Evolutionary conservation across 176 grass and related monocot species (phyloP).

Genomic region (Ampelocalamus luodianensis): DNA sequence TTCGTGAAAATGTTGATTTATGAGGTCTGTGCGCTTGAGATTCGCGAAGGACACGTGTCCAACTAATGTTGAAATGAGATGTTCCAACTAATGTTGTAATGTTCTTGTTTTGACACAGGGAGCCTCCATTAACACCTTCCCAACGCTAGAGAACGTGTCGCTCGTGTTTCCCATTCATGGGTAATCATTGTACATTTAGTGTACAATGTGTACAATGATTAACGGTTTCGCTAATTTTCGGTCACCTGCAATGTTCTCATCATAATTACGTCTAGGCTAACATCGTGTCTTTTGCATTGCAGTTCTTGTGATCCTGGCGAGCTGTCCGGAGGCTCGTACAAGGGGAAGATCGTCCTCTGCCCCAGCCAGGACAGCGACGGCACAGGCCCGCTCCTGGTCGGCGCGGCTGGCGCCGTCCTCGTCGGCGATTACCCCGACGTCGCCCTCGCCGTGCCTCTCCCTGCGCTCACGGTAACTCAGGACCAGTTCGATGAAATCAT

Average conservation of each 20-base stretch:
- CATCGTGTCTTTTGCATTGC: not conserved
- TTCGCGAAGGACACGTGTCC: too few relatives aligned
- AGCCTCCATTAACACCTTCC: constrained; percentile 22
- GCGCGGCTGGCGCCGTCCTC: constrained; percentile 19
- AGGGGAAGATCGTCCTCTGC: constrained; percentile 40
- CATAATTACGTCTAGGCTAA: too few relatives aligned
- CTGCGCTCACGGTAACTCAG: not conserved
- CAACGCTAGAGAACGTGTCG: not conserved
- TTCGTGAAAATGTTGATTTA: too few relatives aligned
- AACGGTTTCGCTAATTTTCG: too few relatives aligned
- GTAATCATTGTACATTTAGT: too few relatives aligned
- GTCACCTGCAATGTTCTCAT: too few relatives aligned
- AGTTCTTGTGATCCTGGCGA: constrained; percentile 4
- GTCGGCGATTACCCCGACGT: not conserved
- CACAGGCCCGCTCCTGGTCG: not conserved
- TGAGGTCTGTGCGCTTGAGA: too few relatives aligned
- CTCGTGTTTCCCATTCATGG: not conserved
- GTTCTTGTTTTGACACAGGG: constrained; percentile 12
- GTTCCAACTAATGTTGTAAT: not conserved
- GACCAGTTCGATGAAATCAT: not conserved
- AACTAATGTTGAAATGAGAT: too few relatives aligned
- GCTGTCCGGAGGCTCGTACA: constrained; percentile 19
- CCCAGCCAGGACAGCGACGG: not conserved
- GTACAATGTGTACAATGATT: not conserved
- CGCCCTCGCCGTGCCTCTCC: constrained; percentile 1